phyloP scores from a whole-genome alignment of 306 rosid species.

The Castanospermum australe region DNA sequence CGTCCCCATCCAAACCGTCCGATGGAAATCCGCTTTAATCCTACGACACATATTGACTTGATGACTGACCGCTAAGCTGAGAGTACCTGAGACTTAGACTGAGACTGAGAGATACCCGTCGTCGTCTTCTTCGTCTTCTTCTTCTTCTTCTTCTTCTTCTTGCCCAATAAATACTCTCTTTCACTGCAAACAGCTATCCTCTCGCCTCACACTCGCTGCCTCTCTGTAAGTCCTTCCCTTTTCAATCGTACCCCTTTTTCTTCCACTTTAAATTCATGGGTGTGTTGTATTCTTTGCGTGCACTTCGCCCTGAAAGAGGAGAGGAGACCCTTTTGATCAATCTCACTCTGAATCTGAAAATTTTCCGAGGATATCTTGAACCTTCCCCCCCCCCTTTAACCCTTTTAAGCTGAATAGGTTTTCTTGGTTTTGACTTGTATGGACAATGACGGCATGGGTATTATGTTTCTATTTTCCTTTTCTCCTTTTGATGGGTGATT shows the following conservation, averaged over 20 bases:
- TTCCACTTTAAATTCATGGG: neutral
- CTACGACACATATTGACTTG: neutral
- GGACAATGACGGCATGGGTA: neutral
- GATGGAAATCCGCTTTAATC: conserved; percentile 19
- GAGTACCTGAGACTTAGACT: neutral
- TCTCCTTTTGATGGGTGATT: neutral
- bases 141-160: too few species aligned
- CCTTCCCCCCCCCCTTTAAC: too few species aligned
- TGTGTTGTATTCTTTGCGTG: too few species aligned
- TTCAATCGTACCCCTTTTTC: too few species aligned
- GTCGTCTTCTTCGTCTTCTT: too few species aligned
- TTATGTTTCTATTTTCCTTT: neutral
- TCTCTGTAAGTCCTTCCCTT: conserved; percentile 30
- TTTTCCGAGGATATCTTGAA: too few species aligned
- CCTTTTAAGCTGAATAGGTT: neutral
- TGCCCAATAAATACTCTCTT: too few species aligned
- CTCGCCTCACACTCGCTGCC: neutral
- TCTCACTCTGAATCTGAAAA: too few species aligned
- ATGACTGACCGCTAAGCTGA: conserved; percentile 24
- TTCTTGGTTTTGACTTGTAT: neutral
- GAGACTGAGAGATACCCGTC: neutral
- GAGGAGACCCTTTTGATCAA: too few species aligned
- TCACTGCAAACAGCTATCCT: neutral
- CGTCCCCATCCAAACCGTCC: conserved; percentile 16
- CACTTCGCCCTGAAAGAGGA: too few species aligned